Evolutionary conservation across 108 stramenopile species (phyloP).

Genomic region (Mayamaea pseudoterrestris): DNA sequence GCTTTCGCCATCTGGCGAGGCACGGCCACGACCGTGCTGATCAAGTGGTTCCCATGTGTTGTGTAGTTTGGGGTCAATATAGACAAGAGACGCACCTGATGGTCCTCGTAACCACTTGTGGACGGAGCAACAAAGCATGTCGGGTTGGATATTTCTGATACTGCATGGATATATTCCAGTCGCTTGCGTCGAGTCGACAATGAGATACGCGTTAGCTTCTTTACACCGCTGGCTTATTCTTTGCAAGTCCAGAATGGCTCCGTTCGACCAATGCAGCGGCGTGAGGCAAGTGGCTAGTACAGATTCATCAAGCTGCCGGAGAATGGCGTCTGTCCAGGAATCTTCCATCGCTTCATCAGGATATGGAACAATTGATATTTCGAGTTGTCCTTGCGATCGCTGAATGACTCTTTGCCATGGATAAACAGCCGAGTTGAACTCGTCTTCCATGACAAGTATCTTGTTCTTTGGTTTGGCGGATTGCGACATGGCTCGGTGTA

Average conservation of each 20-base stretch:
- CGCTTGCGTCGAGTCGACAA: slow-evolving; percentile 47
- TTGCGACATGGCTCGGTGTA: neutral
- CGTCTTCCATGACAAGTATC: slow-evolving; percentile 40
- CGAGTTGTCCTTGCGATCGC: slow-evolving; percentile 9
- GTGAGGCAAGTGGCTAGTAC: slow-evolving; percentile 30
- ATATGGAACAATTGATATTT: slow-evolving; percentile 28
- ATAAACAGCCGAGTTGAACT: slow-evolving; percentile 39
- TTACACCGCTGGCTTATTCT: slow-evolving; percentile 19
- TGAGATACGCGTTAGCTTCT: slow-evolving; percentile 9
- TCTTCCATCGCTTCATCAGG: slow-evolving; percentile 10
- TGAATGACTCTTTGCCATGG: slow-evolving; percentile 31
- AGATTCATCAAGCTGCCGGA: slow-evolving; percentile 9
- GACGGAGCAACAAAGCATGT: slow-evolving; percentile 24
- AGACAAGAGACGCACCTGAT: slow-evolving; percentile 11
- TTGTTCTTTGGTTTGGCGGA: neutral
- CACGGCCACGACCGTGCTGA: slow-evolving; percentile 30
- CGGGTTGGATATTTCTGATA: neutral
- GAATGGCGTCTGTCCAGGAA: slow-evolving; percentile 24
- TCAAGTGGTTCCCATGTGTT: slow-evolving; percentile 35
- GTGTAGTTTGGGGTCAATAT: slow-evolving; percentile 8
- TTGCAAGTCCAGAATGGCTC: slow-evolving; percentile 25
- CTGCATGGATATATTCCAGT: neutral
- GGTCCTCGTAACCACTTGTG: slow-evolving; percentile 37
- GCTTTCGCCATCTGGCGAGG: neutral
- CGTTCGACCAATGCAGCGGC: slow-evolving; percentile 43